Evolutionary conservation across 2,329 filamentous ascomycete genomes (phyloP).

Genomic region (Diaporthe destruens): DNA sequence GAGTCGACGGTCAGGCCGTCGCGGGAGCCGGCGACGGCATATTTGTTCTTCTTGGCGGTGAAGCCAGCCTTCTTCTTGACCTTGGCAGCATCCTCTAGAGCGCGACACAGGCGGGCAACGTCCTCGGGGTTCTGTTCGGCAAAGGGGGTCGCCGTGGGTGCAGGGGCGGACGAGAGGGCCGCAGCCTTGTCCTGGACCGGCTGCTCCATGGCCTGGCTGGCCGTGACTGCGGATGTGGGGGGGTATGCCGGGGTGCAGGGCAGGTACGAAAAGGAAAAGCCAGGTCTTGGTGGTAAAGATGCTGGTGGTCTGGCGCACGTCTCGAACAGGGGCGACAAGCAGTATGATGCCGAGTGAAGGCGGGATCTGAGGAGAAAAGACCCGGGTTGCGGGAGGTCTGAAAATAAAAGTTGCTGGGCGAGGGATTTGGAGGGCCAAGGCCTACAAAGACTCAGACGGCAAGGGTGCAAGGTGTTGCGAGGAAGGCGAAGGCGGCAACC

Average conservation of each 20-base stretch:
- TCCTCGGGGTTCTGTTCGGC: conserved; percentile 76
- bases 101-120: conserved; percentile 73
- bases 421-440: not conserved
- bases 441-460: not conserved
- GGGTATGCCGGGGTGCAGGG: not conserved
- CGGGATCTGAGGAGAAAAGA: not conserved
- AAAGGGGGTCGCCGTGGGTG: conserved; percentile 67
- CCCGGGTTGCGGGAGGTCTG: not conserved
- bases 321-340: not conserved
- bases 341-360: not conserved
- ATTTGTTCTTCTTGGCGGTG: conserved; percentile 85
- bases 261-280: not conserved
- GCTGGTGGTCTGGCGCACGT: not conserved
- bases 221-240: not conserved
- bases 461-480: not conserved
- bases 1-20: conserved; percentile 81
- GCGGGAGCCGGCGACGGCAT: conserved; percentile 72
- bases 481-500: not conserved
- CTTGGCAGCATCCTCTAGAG: conserved; percentile 70
- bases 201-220: conserved; percentile 30
- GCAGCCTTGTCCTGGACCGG: conserved; percentile 26
- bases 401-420: not conserved
- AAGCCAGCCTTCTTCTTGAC: conserved; percentile 71
- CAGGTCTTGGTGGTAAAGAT: not conserved
- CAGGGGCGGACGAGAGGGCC: conserved; percentile 42